These are phyloP conservation scores for Huntiella abstrusa DNA, from an alignment of 2,329 filamentous ascomycete species.

Conservation along the genomic window DNA sequence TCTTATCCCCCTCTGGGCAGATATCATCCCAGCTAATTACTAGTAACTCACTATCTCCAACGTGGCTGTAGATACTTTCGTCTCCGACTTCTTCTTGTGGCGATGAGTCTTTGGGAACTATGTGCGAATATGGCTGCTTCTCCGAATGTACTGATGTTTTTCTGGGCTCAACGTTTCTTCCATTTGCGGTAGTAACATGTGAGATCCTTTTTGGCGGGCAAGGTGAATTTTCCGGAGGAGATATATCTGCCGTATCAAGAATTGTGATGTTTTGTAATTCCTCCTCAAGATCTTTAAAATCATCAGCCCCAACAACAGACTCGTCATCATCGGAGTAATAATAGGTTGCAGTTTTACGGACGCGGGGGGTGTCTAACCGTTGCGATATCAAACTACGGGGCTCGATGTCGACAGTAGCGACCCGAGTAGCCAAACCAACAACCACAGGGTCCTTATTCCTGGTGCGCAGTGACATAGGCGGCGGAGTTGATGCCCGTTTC, in stretches of 20 bases:
- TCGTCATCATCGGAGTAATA: not conserved
- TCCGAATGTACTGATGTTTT: not conserved
- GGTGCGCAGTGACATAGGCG: no score
- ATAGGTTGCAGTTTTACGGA: not conserved
- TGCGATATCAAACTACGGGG: no score
- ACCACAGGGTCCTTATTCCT: no score
- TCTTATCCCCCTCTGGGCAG: slow-evolving; percentile 31
- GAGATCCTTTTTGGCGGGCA: not conserved
- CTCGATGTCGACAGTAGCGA: no score
- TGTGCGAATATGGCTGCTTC: not conserved
- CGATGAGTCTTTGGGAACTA: not conserved
- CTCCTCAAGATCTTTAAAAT: not conserved
- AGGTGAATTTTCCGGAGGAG: slow-evolving; percentile 1
- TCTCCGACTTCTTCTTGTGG: not conserved
- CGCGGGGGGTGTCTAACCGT: not conserved
- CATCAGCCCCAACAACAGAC: not conserved
- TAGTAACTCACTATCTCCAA: slow-evolving; percentile 18
- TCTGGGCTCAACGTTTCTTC: not conserved
- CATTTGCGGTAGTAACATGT: not conserved
- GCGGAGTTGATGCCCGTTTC: no score
- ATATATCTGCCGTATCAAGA: slow-evolving; percentile 1
- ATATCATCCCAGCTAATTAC: slow-evolving; percentile 38
- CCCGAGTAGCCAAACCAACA: no score
- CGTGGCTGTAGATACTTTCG: slow-evolving; percentile 8
- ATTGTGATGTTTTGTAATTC: slow-evolving; percentile 4